A percentile compares a stretch with the other conserved stretches of the same genome.
Evolutionary conservation across 2,329 filamentous ascomycete genomes (phyloP).

Genomic region (Triangularia setosa): DNA sequence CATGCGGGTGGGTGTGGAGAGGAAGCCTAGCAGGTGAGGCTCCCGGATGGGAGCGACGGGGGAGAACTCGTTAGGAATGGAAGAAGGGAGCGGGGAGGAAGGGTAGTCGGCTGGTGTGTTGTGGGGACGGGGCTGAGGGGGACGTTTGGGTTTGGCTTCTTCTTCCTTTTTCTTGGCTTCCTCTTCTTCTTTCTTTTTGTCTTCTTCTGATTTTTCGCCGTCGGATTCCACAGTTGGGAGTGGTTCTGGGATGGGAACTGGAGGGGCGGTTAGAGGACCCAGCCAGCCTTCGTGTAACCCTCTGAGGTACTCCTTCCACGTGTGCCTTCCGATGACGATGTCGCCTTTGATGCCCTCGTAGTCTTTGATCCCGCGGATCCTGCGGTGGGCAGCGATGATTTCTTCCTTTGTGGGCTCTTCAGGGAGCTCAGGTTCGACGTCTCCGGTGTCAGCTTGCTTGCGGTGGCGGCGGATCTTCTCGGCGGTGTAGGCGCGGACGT

Average conservation of each 20-base stretch:
- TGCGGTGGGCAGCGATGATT: slow-evolving; percentile 59
- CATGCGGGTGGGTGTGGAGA: slow-evolving; percentile 81
- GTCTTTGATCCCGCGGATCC: slow-evolving; percentile 62
- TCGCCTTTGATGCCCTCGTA: slow-evolving; percentile 77
- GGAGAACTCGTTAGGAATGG: slow-evolving; percentile 66
- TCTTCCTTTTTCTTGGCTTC: slow-evolving; percentile 40
- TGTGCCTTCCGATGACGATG: slow-evolving; percentile 81
- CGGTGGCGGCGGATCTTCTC: slow-evolving; percentile 76
- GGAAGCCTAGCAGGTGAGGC: slow-evolving; percentile 88
- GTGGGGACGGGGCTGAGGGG: slow-evolving; percentile 66
- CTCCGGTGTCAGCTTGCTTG: slow-evolving; percentile 49
- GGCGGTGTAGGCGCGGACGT: slow-evolving; percentile 80
- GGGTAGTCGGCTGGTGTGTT: slow-evolving; percentile 71
- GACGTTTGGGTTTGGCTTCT: slow-evolving; percentile 53
- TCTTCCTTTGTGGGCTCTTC: slow-evolving; percentile 54
- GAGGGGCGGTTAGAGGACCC: slow-evolving; percentile 69
- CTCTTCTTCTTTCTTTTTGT: slow-evolving; percentile 34
- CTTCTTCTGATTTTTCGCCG: slow-evolving; percentile 13
- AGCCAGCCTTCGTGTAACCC: slow-evolving; percentile 96
- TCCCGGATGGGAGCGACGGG: slow-evolving; percentile 71
- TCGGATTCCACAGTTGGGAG: slow-evolving; percentile 25
- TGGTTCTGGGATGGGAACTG: slow-evolving; percentile 29
- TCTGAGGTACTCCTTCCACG: slow-evolving; percentile 96
- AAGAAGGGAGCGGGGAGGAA: slow-evolving; percentile 57
- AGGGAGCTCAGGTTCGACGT: slow-evolving; percentile 36